phyloP scores from a whole-genome alignment of 2,329 filamentous ascomycete genomes.

The Stagonosporopsis chrysanthemi region DNA sequence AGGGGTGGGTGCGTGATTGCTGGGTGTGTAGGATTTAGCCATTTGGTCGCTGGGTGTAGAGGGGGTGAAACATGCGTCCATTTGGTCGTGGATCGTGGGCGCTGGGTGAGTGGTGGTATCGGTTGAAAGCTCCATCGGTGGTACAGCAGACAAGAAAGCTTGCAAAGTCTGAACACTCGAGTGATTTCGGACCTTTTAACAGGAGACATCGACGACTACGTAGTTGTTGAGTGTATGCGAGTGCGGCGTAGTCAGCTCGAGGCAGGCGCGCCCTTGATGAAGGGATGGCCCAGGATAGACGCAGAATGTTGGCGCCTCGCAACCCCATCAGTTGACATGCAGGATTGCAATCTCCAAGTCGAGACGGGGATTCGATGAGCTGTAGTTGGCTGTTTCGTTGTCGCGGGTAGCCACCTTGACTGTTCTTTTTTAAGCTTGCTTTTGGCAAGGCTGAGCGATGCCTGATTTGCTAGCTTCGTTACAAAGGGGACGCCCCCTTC shows the following conservation, averaged over 20 bases:
- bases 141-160: not conserved
- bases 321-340: not conserved
- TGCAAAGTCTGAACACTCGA: not conserved
- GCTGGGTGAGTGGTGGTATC: not conserved
- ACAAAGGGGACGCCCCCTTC: not conserved
- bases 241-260: slow-evolving; percentile 1
- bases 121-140: slow-evolving; percentile 4
- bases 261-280: slow-evolving; percentile 12
- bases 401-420: not conserved
- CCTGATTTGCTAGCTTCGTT: not conserved
- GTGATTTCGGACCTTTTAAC: not conserved
- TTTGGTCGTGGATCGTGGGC: not conserved
- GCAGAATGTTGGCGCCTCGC: slow-evolving; percentile 1
- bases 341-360: not conserved
- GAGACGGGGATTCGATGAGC: not conserved
- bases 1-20: not conserved
- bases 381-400: not conserved
- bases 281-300: slow-evolving; percentile 1
- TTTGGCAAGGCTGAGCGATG: not conserved
- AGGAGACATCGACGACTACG: not conserved
- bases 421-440: slow-evolving; percentile 4
- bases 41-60: not conserved
- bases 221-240: not conserved
- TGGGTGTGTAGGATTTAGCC: not conserved
- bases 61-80: not conserved